phyloP scores from a whole-genome alignment of 768 basidiomycete species.

The Termitomyces sp. region DNA sequence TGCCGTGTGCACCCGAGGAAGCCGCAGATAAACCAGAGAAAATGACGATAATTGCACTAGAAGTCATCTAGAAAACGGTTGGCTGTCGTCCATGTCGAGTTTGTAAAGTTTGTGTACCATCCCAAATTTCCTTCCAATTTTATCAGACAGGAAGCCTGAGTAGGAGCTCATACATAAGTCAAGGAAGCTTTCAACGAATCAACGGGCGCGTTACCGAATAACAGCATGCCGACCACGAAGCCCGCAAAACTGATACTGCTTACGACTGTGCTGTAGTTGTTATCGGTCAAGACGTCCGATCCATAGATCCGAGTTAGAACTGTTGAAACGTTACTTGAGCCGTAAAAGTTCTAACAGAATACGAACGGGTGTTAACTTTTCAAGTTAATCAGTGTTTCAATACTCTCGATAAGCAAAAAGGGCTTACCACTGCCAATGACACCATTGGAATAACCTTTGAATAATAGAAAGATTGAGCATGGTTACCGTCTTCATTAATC shows the following conservation, averaged over 20 bases:
- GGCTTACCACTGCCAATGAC: conserved; percentile 69
- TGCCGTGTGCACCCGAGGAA: conserved; percentile 70
- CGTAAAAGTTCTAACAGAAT: background rate
- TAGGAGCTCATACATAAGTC: background rate
- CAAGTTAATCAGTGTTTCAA: background rate
- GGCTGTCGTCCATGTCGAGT: background rate
- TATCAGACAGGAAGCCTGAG: conserved; percentile 69
- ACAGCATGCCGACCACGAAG: conserved; percentile 76
- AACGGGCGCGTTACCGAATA: conserved; percentile 44
- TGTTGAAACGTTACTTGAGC: conserved; percentile 19
- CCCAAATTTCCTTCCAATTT: conserved; percentile 79
- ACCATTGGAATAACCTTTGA: conserved; percentile 73
- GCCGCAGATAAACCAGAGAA: conserved; percentile 84
- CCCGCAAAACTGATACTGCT: conserved; percentile 76
- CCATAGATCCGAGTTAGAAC: conserved; percentile 72
- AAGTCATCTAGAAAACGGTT: conserved; percentile 51
- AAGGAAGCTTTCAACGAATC: background rate
- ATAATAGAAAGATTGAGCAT: background rate
- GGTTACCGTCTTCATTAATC: background rate
- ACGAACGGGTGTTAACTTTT: conserved; percentile 64
- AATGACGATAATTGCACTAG: conserved; percentile 74
- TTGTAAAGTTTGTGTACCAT: conserved; percentile 47
- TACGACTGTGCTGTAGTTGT: conserved; percentile 61
- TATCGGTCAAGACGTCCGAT: conserved; percentile 35
- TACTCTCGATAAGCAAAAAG: background rate